Evolutionary conservation across 768 basidiomycete genomes (phyloP), one percentile per base, ranked within the genome.

Genomic region (Amanita rubescens): DNA sequence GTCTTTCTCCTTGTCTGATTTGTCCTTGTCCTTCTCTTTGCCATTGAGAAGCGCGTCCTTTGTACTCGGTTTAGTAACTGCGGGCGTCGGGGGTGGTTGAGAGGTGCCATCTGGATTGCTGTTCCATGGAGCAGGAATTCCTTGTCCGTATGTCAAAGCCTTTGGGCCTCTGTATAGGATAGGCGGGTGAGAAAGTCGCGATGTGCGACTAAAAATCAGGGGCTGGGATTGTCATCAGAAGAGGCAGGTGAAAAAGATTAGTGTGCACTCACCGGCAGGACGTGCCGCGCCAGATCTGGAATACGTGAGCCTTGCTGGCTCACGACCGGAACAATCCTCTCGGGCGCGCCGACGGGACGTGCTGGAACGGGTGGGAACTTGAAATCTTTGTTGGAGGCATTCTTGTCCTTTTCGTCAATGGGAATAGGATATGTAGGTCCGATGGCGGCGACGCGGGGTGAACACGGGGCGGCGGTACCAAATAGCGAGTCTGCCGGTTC

Each of bases 401-500:
- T 70, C 30, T 54, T 51, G 55, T 68, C 66, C 10, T 60, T 63
- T 48, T 66, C 61, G 11, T 65, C 57, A 5, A 78, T 62, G 0
- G 79, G 75, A 5, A 87, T 65, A 1, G 88, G 80, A 61, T 80
- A 84, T 3, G 84, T 79, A 2, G 88, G 85, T 3, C 78, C 79
- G 39, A 85, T 79, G n/a, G 78, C 68, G 10, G 80, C 68, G 3
- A 83, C 74, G 24, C 86, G 77, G 1, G 87, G 86, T 3, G 77
- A 66, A 59, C 81, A 82, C 10, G 85, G 83, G 1, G 71, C 72
- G 2, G 80, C 73, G 35, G 70, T 75, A 0, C 75, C 79, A 60
- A 79, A 89, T 41, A 90, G 64, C 3, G 85, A 82, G 57, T 85
- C 79, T 3, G 85, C 73, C 9, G 81, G 67, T 22, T 86, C 83